These are phyloP conservation scores for Globisporangium cystogenes DNA, from an alignment of 352 stramenopile genomes.

Conservation along the genomic window DNA sequence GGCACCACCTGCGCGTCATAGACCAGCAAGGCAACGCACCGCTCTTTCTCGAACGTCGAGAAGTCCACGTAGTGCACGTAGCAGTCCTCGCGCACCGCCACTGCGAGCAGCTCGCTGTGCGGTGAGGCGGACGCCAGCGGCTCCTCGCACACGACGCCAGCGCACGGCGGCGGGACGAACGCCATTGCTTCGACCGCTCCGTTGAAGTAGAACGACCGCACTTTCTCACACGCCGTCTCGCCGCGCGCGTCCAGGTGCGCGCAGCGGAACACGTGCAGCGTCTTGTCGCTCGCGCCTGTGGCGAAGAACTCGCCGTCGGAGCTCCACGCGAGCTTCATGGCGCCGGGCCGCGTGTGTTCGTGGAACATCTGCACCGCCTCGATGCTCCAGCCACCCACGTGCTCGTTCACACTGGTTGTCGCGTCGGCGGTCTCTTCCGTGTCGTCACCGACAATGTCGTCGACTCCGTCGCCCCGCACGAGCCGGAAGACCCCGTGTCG, in stretches of 20 bases:
- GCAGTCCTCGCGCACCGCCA: slow-evolving; percentile 75
- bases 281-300: slow-evolving; percentile 71
- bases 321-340: slow-evolving; percentile 67
- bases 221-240: slow-evolving; percentile 32
- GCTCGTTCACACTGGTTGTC: no score
- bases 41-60: slow-evolving; percentile 70
- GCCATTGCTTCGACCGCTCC: slow-evolving; percentile 59
- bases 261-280: slow-evolving; percentile 62
- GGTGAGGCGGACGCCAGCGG: background rate
- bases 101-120: slow-evolving; percentile 40
- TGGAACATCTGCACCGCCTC: slow-evolving; percentile 43
- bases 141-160: background rate
- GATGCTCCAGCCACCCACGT: slow-evolving; percentile 27
- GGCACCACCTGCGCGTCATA: no score
- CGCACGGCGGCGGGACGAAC: slow-evolving; percentile 35
- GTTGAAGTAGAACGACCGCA: slow-evolving; percentile 87
- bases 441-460: background rate
- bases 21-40: slow-evolving; percentile 41
- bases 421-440: slow-evolving; percentile 9
- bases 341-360: slow-evolving; percentile 65
- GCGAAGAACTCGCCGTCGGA: slow-evolving; percentile 46
- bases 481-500: slow-evolving; percentile 56
- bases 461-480: background rate
- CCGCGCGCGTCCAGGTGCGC: slow-evolving; percentile 10
- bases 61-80: slow-evolving; percentile 85